A percentile compares a stretch with the other conserved stretches of the same genome.
Evolutionary conservation across 768 basidiomycete species (phyloP).

Genomic region (Hypholoma fasciculare): DNA sequence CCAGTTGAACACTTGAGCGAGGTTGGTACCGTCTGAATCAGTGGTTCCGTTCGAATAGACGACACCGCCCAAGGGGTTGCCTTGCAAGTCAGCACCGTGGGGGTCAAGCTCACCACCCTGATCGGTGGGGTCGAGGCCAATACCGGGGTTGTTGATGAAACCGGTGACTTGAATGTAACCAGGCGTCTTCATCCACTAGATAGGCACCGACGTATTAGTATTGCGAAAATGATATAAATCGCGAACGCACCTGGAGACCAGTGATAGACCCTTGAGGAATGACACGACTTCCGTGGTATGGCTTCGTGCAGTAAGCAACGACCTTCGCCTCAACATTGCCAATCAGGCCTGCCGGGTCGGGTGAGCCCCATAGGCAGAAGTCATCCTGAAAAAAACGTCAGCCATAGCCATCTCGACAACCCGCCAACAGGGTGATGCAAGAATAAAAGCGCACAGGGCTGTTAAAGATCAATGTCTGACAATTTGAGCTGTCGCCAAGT

Average conservation of each 20-base stretch:
- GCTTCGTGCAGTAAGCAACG: constrained; percentile 75
- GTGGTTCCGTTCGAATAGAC: constrained; percentile 60
- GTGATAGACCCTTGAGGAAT: constrained; percentile 61
- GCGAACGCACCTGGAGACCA: constrained; percentile 52
- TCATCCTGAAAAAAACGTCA: constrained; percentile 35
- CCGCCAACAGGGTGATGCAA: background rate
- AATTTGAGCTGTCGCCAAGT: constrained; percentile 51
- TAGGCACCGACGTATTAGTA: background rate
- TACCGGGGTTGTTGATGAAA: constrained; percentile 18
- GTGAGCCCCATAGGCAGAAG: constrained; percentile 66
- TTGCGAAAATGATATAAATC: background rate
- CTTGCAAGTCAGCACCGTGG: constrained; percentile 72
- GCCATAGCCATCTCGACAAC: background rate
- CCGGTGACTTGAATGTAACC: constrained; percentile 19
- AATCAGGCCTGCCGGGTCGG: constrained; percentile 49
- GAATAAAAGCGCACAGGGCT: constrained; percentile 34
- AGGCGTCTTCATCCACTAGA: constrained; percentile 30
- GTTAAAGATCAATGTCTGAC: constrained; percentile 67
- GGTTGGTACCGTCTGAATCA: constrained; percentile 38
- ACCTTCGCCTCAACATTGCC: constrained; percentile 65
- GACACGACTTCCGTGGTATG: constrained; percentile 66
- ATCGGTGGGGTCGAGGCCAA: constrained; percentile 11
- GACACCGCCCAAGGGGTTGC: constrained; percentile 77
- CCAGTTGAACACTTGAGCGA: constrained; percentile 67
- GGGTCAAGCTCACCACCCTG: constrained; percentile 44